A percentile compares a stretch with the other conserved stretches of the same genome.
These are phyloP conservation scores for Russula sp. DNA, from an alignment of 768 basidiomycete species.

Conservation along the genomic window DNA sequence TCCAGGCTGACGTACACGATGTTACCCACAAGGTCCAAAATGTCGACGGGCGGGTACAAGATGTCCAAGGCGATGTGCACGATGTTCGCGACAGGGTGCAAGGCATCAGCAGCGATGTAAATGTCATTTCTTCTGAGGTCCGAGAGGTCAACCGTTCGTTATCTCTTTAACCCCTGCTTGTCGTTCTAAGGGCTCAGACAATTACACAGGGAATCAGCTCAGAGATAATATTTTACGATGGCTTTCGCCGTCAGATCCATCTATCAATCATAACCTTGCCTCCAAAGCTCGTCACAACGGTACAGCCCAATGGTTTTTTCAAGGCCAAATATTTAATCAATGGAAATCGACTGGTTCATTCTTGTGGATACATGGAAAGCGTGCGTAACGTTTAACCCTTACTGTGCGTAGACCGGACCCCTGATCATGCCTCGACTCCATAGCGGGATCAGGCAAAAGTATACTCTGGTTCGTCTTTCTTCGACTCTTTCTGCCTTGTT, in stretches of 20 bases:
- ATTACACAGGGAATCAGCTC: neutral
- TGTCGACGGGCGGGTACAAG: too few species aligned
- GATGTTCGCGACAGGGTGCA: too few species aligned
- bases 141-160: neutral
- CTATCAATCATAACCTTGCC: neutral
- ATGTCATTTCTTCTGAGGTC: too few species aligned
- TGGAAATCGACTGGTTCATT: neutral
- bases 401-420: neutral
- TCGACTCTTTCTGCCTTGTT: neutral
- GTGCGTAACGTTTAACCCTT: neutral
- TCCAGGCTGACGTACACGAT: neutral
- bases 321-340: neutral
- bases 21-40: neutral
- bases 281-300: neutral
- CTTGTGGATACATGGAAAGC: neutral
- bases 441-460: neutral
- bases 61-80: neutral
- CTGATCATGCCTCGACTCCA: neutral
- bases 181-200: neutral
- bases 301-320: neutral
- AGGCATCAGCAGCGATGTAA: too few species aligned
- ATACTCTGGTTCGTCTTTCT: neutral
- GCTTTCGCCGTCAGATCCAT: neutral
- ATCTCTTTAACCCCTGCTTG: neutral
- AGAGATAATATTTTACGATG: neutral